A percentile compares a stretch with the other conserved stretches of the same genome.
Conservation (phyloP, 768 basidiomycete species). For the Suillus ampliporus region DNA sequence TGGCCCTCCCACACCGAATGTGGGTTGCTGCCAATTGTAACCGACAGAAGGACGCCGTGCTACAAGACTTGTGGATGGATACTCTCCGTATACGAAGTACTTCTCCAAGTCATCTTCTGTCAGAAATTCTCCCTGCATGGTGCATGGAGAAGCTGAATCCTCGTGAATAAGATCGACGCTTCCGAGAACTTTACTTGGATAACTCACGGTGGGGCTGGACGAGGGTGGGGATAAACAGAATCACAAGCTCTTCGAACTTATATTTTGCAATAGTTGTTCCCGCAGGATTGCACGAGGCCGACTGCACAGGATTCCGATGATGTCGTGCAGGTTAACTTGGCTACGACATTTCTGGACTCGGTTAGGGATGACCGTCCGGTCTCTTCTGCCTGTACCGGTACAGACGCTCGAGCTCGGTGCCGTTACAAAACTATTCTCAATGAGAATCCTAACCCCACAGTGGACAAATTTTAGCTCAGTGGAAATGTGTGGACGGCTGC, state of each 20-base stretch:
- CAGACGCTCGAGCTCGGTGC: constrained; percentile 5
- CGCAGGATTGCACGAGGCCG: constrained; percentile 8
- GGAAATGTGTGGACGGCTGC: not conserved
- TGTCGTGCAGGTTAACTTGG: not conserved
- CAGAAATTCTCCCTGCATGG: not conserved
- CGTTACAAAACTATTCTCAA: not conserved
- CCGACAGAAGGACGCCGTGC: not conserved
- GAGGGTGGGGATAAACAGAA: not conserved
- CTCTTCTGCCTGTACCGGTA: not conserved
- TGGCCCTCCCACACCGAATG: not conserved
- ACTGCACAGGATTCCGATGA: constrained; percentile 6
- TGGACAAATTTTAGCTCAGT: not conserved
- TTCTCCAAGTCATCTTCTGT: constrained; percentile 11
- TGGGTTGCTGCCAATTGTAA: not conserved
- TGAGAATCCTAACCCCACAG: not conserved
- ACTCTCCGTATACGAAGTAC: not conserved
- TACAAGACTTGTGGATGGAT: not conserved
- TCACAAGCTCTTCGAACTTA: not conserved
- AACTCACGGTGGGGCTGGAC: not conserved
- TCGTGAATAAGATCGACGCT: not conserved
- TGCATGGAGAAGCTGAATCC: constrained; percentile 1
- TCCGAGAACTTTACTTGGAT: not conserved
- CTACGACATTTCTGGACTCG: not conserved
- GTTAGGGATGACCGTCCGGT: constrained; percentile 8
- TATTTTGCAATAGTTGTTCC: constrained; percentile 8